Evolutionary conservation across 306 rosid genomes (phyloP).

Genomic region (Lupinus albus): DNA sequence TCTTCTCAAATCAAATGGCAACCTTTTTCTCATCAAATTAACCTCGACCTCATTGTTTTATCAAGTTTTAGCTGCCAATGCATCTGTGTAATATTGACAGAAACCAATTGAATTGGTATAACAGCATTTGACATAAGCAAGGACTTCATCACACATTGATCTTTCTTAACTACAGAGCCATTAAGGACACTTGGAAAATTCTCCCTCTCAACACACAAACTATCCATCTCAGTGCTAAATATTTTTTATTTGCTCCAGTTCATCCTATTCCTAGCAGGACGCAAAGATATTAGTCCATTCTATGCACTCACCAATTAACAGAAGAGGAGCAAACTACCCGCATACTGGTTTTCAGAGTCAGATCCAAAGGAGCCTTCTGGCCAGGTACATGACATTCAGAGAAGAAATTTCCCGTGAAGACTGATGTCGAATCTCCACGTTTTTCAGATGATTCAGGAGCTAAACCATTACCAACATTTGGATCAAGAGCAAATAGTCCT

Average conservation of each 20-base stretch:
- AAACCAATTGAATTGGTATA: constrained; percentile 2
- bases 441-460: constrained; percentile 51
- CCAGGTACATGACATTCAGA: constrained; percentile 60
- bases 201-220: constrained; percentile 2
- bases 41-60: neutral
- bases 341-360: constrained; percentile 78
- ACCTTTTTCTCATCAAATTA: constrained; percentile 14
- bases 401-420: constrained; percentile 47
- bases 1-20: constrained; percentile 8
- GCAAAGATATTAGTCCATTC: constrained; percentile 27
- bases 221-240: constrained; percentile 15
- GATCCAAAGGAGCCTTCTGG: constrained; percentile 83
- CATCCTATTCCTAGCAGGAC: constrained; percentile 22
- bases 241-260: neutral
- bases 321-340: constrained; percentile 68
- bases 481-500: constrained; percentile 64
- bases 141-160: constrained; percentile 15
- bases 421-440: constrained; percentile 44
- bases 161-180: constrained; percentile 11
- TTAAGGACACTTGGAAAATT: constrained; percentile 1
- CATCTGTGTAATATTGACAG: constrained; percentile 18
- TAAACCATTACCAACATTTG: constrained; percentile 42
- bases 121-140: constrained; percentile 16
- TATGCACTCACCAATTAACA: constrained; percentile 58
- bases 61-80: constrained; percentile 6